Evolutionary conservation across 1,284 basidiomycete genomes (phyloP).

Genomic region (Apiotrichum sp.): DNA sequence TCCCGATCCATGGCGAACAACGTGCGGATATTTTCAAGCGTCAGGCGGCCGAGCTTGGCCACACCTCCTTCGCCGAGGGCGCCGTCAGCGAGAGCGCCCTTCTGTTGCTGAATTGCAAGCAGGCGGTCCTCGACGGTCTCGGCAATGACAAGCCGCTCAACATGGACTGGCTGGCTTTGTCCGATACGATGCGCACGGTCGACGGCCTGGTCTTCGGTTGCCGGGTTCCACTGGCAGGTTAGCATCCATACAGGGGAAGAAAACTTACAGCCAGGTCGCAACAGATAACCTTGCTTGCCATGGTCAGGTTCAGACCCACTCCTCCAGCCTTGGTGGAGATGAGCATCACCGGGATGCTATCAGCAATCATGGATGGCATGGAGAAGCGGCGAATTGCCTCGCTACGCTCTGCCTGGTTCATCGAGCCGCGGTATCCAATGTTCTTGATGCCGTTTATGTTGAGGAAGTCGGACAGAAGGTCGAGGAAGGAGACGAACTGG

Average conservation of each 20-base stretch:
- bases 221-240: slow-evolving; percentile 36
- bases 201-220: slow-evolving; percentile 41
- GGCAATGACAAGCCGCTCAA: slow-evolving; percentile 66
- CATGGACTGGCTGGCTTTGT: slow-evolving; percentile 73
- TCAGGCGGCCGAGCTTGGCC: slow-evolving; percentile 15
- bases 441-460: slow-evolving; percentile 21
- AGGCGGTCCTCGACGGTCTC: slow-evolving; percentile 41
- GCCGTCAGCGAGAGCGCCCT: slow-evolving; percentile 43
- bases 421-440: slow-evolving; percentile 39
- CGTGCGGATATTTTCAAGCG: slow-evolving; percentile 9
- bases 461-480: slow-evolving; percentile 32
- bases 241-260: not conserved
- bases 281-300: slow-evolving; percentile 34
- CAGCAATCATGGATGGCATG: slow-evolving; percentile 17
- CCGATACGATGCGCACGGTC: slow-evolving; percentile 75
- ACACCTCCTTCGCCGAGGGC: slow-evolving; percentile 45
- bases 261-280: slow-evolving; percentile 14
- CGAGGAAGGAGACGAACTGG: slow-evolving; percentile 43
- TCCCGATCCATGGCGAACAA: slow-evolving; percentile 14
- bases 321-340: slow-evolving; percentile 45
- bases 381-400: slow-evolving; percentile 35
- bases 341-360: slow-evolving; percentile 37
- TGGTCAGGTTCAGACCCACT: slow-evolving; percentile 41
- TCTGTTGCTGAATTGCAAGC: slow-evolving; percentile 26
- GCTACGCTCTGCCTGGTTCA: slow-evolving; percentile 35